Evolutionary conservation across 1,284 basidiomycete genomes (phyloP), one percentile per base, ranked within the genome.

Genomic region (Hymenochaete sp.): DNA sequence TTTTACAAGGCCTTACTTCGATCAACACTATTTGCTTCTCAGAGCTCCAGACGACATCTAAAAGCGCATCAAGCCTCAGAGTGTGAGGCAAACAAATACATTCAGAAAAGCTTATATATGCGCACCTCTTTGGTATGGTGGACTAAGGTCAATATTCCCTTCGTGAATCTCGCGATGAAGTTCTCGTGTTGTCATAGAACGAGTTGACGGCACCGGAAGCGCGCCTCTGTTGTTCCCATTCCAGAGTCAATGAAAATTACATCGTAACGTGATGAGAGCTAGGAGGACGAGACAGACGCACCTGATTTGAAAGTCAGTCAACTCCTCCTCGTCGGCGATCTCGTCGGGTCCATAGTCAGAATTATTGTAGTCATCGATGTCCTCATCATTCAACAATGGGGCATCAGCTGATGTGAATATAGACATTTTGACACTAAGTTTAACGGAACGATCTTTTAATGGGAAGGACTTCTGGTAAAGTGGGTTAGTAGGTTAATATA

Each of bases 41-140:
- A 42, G 67, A 67, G 3, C 60, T 53, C 68, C 68, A 76, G 5
- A 76, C 73, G 11, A 77, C 59, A 47, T 71, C 73, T 75, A 18
- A 21, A 29, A 39, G 25, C 26, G 21, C 9, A n/a, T n/a, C 35
- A 44, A 38, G 21, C 25, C 43, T 10, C 22, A 25, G 25, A 22
- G 29, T 9, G 5, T 24, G 27, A 32, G 28, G 4, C 21, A 37
- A 19, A 19, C 24, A 6, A 39, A 14, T 14, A 9, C 4, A 39
- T 28, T 9, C 7, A 42, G 19, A 25, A 45, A n/a, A 14, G 5
- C 11, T 26, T 24, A 8, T 24, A 26, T 5, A 39, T 9, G 3
- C 44, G 21, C 19, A 48, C 49, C 49, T 11, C 49, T 31, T 29
- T 51, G 49, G 42, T 51, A 51, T 10, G 45, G 36, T 27, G 49